Conservation (phyloP, 1,139 yeast species). For the Saccharomycopsis hybrid region DNA sequence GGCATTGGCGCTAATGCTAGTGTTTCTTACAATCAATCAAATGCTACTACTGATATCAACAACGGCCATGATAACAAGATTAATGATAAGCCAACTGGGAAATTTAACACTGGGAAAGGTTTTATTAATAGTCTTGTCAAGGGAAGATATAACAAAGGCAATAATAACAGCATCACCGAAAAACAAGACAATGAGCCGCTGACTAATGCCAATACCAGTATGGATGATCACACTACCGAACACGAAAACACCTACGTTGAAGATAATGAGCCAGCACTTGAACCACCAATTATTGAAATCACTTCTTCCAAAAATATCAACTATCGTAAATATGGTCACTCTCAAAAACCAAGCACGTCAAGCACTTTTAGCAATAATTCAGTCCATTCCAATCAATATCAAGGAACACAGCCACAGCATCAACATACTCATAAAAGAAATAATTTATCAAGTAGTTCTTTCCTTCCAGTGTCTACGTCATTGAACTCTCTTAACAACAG, state of each 20-base stretch:
- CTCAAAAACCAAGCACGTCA: conserved; percentile 19
- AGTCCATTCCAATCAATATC: conserved; percentile 37
- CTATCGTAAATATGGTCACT: too few relatives aligned
- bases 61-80: background rate
- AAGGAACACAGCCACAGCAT: too few relatives aligned
- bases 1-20: too few relatives aligned
- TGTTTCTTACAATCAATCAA: too few relatives aligned
- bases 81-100: background rate
- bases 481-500: conserved; percentile 16
- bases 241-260: too few relatives aligned
- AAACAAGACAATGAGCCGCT: too few relatives aligned
- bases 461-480: conserved; percentile 19
- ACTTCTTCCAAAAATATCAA: conserved; percentile 13
- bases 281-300: conserved; percentile 24
- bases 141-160: conserved; percentile 1
- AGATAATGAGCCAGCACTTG: background rate
- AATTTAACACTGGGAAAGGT: background rate
- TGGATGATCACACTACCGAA: background rate
- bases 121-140: conserved; percentile 3
- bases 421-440: conserved; percentile 6
- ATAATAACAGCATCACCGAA: background rate
- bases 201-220: too few relatives aligned
- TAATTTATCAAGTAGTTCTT: conserved; percentile 5
- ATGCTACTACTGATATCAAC: background rate
- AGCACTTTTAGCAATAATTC: conserved; percentile 23